phyloP scores from a whole-genome alignment of 495 filamentous ascomycete species.

The Annulohypoxylon stygium region DNA sequence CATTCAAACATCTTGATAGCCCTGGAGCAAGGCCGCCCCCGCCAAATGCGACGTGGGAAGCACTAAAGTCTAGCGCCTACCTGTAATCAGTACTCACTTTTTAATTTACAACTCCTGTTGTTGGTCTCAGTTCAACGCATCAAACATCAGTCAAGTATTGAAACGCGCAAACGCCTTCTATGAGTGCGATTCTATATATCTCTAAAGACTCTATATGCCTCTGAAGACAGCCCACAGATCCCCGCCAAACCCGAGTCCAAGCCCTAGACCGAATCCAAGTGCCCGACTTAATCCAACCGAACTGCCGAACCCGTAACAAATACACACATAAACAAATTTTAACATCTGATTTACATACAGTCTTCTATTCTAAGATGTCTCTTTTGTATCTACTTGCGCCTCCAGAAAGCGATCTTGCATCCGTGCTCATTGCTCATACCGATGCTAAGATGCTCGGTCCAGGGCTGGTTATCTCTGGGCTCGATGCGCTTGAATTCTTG shows the following conservation, averaged over 20 bases:
- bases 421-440: constrained; percentile 10
- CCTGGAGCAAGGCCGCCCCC: too few relatives aligned
- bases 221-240: neutral
- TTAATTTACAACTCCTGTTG: too few relatives aligned
- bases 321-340: neutral
- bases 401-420: constrained; percentile 6
- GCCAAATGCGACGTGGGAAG: too few relatives aligned
- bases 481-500: constrained; percentile 12
- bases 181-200: constrained; percentile 3
- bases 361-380: neutral
- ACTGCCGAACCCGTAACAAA: neutral
- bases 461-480: neutral
- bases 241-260: neutral
- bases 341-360: neutral
- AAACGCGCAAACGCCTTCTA: constrained; percentile 7
- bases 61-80: too few relatives aligned
- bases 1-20: too few relatives aligned
- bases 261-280: neutral
- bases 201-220: constrained; percentile 7
- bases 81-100: too few relatives aligned
- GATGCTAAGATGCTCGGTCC: constrained; percentile 3
- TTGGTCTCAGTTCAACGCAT: too few relatives aligned
- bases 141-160: neutral
- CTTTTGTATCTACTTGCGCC: neutral
- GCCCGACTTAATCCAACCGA: neutral